A percentile compares a stretch with the other conserved stretches of the same genome.
Conservation (phyloP, 306 rosid species). For the Medicago lupulina region DNA sequence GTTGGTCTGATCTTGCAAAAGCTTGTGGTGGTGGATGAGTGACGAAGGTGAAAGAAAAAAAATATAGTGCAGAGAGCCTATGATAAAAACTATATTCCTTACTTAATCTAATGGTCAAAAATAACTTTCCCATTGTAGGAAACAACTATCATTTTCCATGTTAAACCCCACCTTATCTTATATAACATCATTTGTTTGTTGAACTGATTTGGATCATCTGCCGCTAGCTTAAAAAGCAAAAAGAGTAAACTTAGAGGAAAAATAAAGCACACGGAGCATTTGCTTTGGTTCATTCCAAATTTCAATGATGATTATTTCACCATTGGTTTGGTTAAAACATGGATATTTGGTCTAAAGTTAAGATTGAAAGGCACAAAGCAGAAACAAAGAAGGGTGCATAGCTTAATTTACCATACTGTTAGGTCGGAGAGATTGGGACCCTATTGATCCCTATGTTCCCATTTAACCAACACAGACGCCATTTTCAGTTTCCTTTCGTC, state of each 20-base stretch:
- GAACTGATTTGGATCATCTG: neutral
- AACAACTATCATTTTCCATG: too few species aligned
- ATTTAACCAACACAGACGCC: constrained; percentile 46
- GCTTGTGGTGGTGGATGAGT: too few species aligned
- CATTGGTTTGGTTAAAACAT: constrained; percentile 26
- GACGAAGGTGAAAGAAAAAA: too few species aligned
- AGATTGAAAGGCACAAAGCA: constrained; percentile 44
- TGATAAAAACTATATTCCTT: too few species aligned
- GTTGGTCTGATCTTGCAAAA: too few species aligned
- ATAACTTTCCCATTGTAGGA: too few species aligned
- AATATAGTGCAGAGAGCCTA: too few species aligned
- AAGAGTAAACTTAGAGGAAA: neutral
- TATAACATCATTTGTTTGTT: neutral
- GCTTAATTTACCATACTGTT: constrained; percentile 33
- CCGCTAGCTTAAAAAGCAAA: neutral
- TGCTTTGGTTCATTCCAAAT: constrained; percentile 11
- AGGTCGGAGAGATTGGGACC: constrained; percentile 45
- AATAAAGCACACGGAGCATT: constrained; percentile 17
- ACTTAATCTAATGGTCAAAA: too few species aligned
- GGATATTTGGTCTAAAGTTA: constrained; percentile 50
- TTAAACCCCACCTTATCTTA: too few species aligned
- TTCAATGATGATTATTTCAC: constrained; percentile 17
- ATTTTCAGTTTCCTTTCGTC: constrained; percentile 35
- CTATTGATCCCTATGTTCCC: constrained; percentile 42
- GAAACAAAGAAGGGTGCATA: neutral